Base-by-base conservation (phyloP, 371 early-diverging fungal species). In the Mortierella sp. region DNA sequence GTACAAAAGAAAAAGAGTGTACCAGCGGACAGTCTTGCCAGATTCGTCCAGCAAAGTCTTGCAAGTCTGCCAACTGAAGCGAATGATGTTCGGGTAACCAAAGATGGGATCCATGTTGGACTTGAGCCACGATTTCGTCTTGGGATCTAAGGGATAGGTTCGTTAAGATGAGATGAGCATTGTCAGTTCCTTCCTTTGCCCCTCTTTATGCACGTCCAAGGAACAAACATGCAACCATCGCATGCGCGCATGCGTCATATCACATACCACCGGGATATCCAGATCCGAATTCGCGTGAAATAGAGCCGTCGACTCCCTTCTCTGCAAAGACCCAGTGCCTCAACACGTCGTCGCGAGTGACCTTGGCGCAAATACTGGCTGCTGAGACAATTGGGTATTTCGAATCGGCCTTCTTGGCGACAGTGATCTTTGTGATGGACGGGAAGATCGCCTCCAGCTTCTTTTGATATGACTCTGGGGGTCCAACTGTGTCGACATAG, bases 321-420 rank as follows among this genome's bases (percentile, higher is more conserved):
- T 97, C 98, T 34, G 88, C 87, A 90, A 96, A 98, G 39, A 83
- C 70, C 98, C 98, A 98, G 64, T 93, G 83, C 50, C 90, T 84
- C 34, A 99, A 76, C 13, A 95, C 89, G 52, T 90, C 90, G 87
- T 99, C 99, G 24, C 99, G 91, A 4, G 94, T 95, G 13, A 99
- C 97, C 87, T 99, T 99, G 44, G 99, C 99, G 79, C 96, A 94
- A 55, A 99, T 99, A 91, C 97, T 96, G 1, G 99, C 99, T 0
- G 98, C 99, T 80, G 95, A 94, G n/a, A 99, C 99, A 65, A 96
- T 93, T 4, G 99, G 97, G 86, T 94, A 99, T 66, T 94, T 88
- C 16, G 93, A 87, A 90, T 99, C 99, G 8, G 99, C 99, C 82
- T 99, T 99, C 47, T 96, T 95, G 31, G 97, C 94, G 6, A 99